These are phyloP conservation scores for Mortierella hygrophila DNA, from an alignment of 192 early-diverging fungal species.

Conservation along the genomic window DNA sequence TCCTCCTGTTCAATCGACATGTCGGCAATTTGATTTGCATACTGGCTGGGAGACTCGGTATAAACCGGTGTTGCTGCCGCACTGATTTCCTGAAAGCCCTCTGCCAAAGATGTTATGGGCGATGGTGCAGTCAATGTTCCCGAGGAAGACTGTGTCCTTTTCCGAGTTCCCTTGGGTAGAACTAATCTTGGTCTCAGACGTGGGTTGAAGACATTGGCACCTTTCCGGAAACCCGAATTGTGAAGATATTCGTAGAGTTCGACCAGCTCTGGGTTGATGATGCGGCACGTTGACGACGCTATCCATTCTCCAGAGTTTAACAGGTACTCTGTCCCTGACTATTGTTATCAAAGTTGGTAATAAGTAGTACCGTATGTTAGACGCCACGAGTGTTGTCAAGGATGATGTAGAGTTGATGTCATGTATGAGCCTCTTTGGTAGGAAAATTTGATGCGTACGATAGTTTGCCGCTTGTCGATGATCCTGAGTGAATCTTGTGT, in stretches of 20 bases:
- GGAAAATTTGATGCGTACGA: neutral
- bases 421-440: neutral
- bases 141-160: constrained; percentile 12
- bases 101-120: neutral
- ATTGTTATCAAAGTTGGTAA: neutral
- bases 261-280: constrained; percentile 45
- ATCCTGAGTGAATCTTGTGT: constrained; percentile 20
- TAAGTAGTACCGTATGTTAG: neutral
- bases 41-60: neutral
- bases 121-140: neutral
- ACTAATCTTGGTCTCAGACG: neutral
- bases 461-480: constrained; percentile 34
- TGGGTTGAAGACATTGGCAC: constrained; percentile 9
- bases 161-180: constrained; percentile 12
- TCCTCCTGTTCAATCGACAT: neutral
- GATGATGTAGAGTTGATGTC: neutral
- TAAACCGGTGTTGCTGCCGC: neutral
- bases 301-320: constrained; percentile 38
- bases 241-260: constrained; percentile 51
- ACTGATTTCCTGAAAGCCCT: neutral
- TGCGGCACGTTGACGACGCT: constrained; percentile 27
- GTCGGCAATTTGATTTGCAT: neutral
- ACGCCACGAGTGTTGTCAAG: neutral
- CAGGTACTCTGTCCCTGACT: constrained; percentile 47
- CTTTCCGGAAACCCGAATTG: constrained; percentile 36